Evolutionary conservation across 1,284 basidiomycete species (phyloP), one percentile per base, ranked within the genome.

Genomic region (Cutaneotrichosporon sp.): DNA sequence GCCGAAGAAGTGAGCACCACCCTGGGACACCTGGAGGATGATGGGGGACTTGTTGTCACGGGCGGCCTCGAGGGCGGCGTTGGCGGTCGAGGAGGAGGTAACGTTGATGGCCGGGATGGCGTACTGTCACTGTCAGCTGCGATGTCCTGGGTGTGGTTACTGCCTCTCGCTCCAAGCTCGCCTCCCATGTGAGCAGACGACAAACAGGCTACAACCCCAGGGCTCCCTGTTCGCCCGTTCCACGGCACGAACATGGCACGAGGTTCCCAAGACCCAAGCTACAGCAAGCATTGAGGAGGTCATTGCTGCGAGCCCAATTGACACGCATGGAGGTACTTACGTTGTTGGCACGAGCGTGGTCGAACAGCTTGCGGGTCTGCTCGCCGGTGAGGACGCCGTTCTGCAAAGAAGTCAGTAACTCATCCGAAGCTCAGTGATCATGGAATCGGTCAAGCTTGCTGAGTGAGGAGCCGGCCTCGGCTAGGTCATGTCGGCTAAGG

Each of bases 11-110:
- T 92, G 92, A 64, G 85, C 83, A 72, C 96, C 96, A 61, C 94
- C 94, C 76, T 98, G 92, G 54, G 96, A 98, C 65, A 94, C 85
- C 76, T 98, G 96, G 70, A 97, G 80, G 78, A 98, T 97, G 79
- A 99, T 92, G 61, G 94, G 96, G 27, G 93, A 83, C 77, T 98
- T 97, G 81, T 90, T 84, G 76, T 90, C 88, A 57, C 88, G 84
- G 52, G 90, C 90, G 61, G 87, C 90, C 77, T 94, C 90, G 58
- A 93, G 84, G 55, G 83, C 85, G 55, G 88, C 87, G 73, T 91
- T 90, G 60, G 84, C 88, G 50, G 84, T 84, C 44, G 89, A 92
- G 6, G 89, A 90, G 25, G 90, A 92, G 51, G 88, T 90, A 54
- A 87, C 84, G 72, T 91, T 91, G 46, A 49, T 49, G 27, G 46